Base-by-base conservation (phyloP, 2,329 filamentous ascomycete genomes). In the Tolypocladium guangdongense region DNA sequence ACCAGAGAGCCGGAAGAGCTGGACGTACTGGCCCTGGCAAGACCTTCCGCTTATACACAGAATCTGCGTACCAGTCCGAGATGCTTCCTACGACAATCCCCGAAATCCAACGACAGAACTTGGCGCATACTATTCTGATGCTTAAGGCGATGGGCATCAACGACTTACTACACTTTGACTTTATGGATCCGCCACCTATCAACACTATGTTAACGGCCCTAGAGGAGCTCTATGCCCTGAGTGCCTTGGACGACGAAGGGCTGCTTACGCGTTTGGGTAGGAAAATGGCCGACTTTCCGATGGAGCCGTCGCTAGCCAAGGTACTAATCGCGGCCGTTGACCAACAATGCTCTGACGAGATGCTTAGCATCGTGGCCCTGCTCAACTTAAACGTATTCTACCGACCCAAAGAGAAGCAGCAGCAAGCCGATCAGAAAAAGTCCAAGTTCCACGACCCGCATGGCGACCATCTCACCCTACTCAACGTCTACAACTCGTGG, bases 101-200 rank as follows among this genome's bases (percentile, higher is more conserved):
- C 1, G 93, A 97, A 63, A 99, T 99, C 51, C 93, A 99, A 66
- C 81, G 93, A 1, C 90, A 96, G 67, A 99, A 99, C 63, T 66
- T 99, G 52, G 88, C 90, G 0, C 85, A 88, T 60, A 96, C 92
- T 0, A 97, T 99, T 68, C 78, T 99, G 48, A 96, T 96, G 88
- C 80, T 99, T 50, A 99, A 99, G 68, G 93, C 93, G 0, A 97
- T 99, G 90, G 93, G 95, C 3, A 97, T 99, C 69, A 97, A 99
- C 65, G 93, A 99, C 65, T 76, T 99, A 1, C 78, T 99, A 14
- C 90, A 95, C 65, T 99, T 99, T 64, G 92, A 97, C 71, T 99
- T 99, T 63, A 97, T 99, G 92, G 93, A 99, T 63, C 91, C 93
- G 0, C 93, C 93, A 0, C 93, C 93, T 0, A 93, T 93, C 33